Evolutionary conservation across 2,329 filamentous ascomycete species (phyloP).

Genomic region (Alternaria triticimaculans): DNA sequence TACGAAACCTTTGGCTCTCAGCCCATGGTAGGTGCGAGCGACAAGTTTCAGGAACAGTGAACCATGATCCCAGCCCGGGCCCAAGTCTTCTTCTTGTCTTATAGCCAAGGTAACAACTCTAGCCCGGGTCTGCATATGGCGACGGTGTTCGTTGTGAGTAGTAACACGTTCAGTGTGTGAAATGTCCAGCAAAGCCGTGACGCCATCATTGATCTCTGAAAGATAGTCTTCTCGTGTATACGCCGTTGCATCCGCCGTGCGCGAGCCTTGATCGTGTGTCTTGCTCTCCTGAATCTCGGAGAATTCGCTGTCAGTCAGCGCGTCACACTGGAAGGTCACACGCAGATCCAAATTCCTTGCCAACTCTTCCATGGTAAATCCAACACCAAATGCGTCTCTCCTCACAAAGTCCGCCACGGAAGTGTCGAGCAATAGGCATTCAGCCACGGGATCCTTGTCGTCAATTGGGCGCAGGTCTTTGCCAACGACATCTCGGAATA

Average conservation of each 20-base stretch:
- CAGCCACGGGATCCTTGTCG: not conserved
- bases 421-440: not conserved
- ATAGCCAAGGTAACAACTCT: constrained; percentile 4
- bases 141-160: not conserved
- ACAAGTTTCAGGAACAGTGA: not conserved
- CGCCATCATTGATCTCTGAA: not conserved
- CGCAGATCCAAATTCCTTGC: constrained; percentile 10
- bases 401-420: constrained; percentile 6
- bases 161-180: not conserved
- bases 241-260: not conserved
- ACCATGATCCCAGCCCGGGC: not conserved
- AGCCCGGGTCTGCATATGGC: not conserved
- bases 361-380: constrained; percentile 6
- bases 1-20: constrained; percentile 8
- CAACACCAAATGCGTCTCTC: constrained; percentile 12
- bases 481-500: constrained; percentile 3
- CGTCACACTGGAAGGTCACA: constrained; percentile 10
- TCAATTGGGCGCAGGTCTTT: constrained; percentile 7
- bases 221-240: not conserved
- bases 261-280: not conserved
- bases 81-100: constrained; percentile 1
- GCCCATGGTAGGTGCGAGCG: not conserved
- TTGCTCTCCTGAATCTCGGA: not conserved
- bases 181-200: constrained; percentile 2
- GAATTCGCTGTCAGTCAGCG: not conserved